phyloP scores from a whole-genome alignment of 352 stramenopile species.

The Globisporangium acanthophoron region DNA sequence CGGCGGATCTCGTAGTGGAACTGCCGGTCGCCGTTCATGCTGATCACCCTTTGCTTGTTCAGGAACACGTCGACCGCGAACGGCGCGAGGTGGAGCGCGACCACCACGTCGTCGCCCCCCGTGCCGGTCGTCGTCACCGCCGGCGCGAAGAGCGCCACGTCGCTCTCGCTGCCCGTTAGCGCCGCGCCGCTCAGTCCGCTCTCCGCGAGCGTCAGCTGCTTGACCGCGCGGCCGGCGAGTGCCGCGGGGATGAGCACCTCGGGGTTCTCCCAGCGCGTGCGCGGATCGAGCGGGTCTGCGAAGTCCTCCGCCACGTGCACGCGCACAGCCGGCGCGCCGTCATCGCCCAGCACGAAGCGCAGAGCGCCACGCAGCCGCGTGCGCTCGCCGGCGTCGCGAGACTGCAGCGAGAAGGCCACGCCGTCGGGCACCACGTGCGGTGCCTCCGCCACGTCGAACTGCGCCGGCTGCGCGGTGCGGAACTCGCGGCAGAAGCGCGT shows the following conservation, averaged over 20 bases:
- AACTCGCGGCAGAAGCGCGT: constrained; percentile 95
- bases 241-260: constrained; percentile 37
- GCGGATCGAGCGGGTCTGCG: constrained; percentile 37
- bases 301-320: constrained; percentile 54
- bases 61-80: constrained; percentile 73
- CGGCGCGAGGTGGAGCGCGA: constrained; percentile 37
- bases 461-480: constrained; percentile 28
- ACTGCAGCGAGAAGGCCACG: constrained; percentile 43
- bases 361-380: constrained; percentile 36
- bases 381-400: constrained; percentile 14
- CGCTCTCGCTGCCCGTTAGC: constrained; percentile 12
- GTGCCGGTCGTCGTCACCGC: neutral
- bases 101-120: constrained; percentile 27
- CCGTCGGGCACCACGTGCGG: constrained; percentile 26
- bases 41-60: constrained; percentile 55
- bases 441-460: constrained; percentile 25
- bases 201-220: constrained; percentile 26
- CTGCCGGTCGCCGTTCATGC: constrained; percentile 54
- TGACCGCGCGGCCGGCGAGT: constrained; percentile 26
- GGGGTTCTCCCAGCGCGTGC: constrained; percentile 49
- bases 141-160: constrained; percentile 34
- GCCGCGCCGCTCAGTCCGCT: constrained; percentile 20
- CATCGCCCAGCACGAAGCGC: constrained; percentile 41
- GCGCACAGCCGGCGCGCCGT: constrained; percentile 37
- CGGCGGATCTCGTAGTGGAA: constrained; percentile 75